Percentiles rank a stretch among this genome's conserved stretches.
Evolutionary conservation across 116 monocot species (phyloP).

Genomic region (Iris pallida): DNA sequence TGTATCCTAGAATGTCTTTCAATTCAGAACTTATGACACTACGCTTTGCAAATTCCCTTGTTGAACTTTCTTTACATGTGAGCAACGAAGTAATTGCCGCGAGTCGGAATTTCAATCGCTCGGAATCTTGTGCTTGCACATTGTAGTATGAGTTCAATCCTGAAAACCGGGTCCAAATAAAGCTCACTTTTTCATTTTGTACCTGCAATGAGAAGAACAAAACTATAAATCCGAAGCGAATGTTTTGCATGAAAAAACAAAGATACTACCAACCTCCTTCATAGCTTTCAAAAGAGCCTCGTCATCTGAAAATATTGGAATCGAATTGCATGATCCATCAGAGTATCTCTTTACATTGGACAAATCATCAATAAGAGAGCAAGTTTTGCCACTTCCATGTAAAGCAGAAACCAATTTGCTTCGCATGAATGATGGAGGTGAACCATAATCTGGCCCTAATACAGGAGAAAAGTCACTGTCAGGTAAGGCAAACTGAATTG

Average conservation of each 20-base stretch:
- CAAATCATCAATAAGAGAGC: conserved; percentile 71
- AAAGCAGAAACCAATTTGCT: conserved; percentile 58
- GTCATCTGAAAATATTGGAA: conserved; percentile 66
- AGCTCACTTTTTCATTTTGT: conserved; percentile 64
- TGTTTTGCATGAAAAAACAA: background rate
- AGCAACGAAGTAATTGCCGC: conserved; percentile 59
- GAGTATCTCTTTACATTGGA: conserved; percentile 66
- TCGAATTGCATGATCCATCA: conserved; percentile 68
- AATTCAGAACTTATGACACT: conserved; percentile 35
- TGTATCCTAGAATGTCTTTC: conserved; percentile 35
- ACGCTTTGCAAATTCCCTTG: conserved; percentile 13
- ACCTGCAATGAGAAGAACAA: conserved; percentile 37
- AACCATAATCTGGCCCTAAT: conserved; percentile 91
- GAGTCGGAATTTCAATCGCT: conserved; percentile 38
- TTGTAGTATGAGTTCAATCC: conserved; percentile 52
- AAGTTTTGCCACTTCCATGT: conserved; percentile 53
- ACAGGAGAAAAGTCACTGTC: background rate
- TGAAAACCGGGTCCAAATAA: conserved; percentile 82
- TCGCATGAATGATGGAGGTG: conserved; percentile 30
- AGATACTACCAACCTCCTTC: conserved; percentile 58
- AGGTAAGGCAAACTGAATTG: background rate
- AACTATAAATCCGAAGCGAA: background rate
- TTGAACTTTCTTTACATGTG: conserved; percentile 44
- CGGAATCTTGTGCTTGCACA: conserved; percentile 44
- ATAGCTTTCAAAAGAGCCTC: conserved; percentile 65